Evolutionary conservation across 2,329 filamentous ascomycete species (phyloP), one percentile per base, ranked within the genome.

Genomic region (Sclerotinia sclerotiorum): DNA sequence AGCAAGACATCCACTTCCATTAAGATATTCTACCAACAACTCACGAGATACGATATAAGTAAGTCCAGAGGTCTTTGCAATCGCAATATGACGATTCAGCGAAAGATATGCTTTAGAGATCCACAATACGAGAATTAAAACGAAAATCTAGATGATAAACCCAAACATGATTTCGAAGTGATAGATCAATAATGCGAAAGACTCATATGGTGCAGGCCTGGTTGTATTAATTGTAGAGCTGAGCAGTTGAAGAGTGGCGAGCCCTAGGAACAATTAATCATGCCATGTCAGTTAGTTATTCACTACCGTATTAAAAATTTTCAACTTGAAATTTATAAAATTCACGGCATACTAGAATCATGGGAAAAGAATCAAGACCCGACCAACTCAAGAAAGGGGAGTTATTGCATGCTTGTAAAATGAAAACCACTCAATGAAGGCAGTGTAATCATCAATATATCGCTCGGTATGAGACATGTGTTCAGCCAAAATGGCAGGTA

Each of bases 111-210:
- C 52, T 21, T 35, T 32, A 5, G 52, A 55, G 5, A 55, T 1
- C 52, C 52, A 55, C 7, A 56, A 32, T 24, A 56, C 54, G 5
- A 56, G 54, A n/a, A 56, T 56, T 32, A 32, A 56, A 35, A 39
- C 19, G 0, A 56, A 17, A 6, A 56, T n/a, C 32, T 32, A 56
- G 11, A 56, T 39, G 4, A 39, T 13, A 56, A 19, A 39, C 1
- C 21, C 13, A 17, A 21, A 13, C 54, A 56, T 56, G 54, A 3
- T 56, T 11, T 39, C 1, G 11, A 56, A 7, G 21, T 39, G n/a
- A 11, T 55, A 7, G 21, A n/a, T 35, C 10, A 35, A 19, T 5
- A 55, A 32, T 0, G 4, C 4, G 5, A 0, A 7, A 55, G 17
- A 21, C 21, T 35, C 19, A 19, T 0, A n/a, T 32, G 32, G 29